Evolutionary conservation across 148 eudicot species (phyloP).

Genomic region (Silene conica): DNA sequence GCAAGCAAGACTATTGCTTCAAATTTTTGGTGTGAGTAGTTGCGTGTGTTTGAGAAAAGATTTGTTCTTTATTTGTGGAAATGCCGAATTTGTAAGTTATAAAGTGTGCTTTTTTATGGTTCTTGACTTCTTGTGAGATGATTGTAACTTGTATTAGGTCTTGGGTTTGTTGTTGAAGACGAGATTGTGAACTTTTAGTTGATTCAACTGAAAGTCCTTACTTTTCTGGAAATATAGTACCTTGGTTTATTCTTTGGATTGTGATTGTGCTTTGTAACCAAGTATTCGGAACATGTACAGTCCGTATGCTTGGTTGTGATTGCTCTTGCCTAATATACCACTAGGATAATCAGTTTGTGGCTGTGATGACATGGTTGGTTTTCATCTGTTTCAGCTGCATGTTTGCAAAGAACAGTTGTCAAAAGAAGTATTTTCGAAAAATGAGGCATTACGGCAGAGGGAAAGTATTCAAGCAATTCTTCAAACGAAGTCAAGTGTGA

Average conservation of each 20-base stretch:
- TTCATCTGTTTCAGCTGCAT: conserved; percentile 40
- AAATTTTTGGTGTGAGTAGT: background rate
- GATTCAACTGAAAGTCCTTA: too few species aligned
- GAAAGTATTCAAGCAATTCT: conserved; percentile 44
- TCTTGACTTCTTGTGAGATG: too few species aligned
- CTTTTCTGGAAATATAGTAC: too few species aligned
- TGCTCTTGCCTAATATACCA: too few species aligned
- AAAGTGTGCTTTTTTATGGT: too few species aligned
- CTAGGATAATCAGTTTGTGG: background rate
- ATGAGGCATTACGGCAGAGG: conserved; percentile 54
- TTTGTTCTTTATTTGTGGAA: background rate
- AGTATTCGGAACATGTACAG: background rate
- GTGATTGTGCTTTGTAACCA: background rate
- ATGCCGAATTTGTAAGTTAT: too few species aligned
- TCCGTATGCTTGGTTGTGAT: too few species aligned
- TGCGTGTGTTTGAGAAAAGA: background rate
- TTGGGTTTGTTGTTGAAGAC: too few species aligned
- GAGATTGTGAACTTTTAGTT: too few species aligned
- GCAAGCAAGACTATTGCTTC: background rate
- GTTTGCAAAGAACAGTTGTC: conserved; percentile 51
- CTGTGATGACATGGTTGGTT: background rate
- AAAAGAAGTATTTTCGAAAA: conserved; percentile 44
- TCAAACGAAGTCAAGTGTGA: conserved; percentile 52
- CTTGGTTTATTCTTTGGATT: background rate
- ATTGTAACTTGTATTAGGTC: too few species aligned